These are phyloP conservation scores for Apiospora arundinis DNA, from an alignment of 2,329 filamentous ascomycete species.

Conservation along the genomic window DNA sequence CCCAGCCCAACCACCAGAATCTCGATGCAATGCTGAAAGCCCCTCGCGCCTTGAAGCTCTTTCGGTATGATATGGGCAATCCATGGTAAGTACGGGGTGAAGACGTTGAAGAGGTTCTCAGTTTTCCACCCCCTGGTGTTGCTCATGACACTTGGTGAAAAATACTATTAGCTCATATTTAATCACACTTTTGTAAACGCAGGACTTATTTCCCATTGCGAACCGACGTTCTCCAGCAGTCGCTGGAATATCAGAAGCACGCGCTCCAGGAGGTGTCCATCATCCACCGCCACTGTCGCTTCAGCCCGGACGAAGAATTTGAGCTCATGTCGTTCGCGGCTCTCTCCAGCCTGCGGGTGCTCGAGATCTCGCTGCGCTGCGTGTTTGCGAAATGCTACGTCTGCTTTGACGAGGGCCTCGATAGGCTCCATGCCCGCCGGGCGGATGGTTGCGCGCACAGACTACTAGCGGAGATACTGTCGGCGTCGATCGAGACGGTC, in stretches of 20 bases:
- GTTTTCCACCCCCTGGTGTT: neutral
- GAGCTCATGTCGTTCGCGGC: neutral
- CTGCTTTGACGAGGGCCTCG: neutral
- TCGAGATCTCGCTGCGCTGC: neutral
- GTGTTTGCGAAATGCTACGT: neutral
- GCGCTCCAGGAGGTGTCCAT: neutral
- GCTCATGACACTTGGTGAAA: too few species aligned
- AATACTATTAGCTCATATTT: too few species aligned
- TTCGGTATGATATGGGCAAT: neutral
- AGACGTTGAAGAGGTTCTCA: too few species aligned
- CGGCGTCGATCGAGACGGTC: neutral
- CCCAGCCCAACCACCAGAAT: neutral
- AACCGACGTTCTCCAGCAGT: neutral
- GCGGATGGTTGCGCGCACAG: too few species aligned
- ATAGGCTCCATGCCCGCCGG: too few species aligned
- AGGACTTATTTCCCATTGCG: neutral
- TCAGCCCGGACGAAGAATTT: neutral
- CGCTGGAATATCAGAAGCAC: neutral
- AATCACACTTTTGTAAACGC: too few species aligned
- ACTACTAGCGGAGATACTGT: neutral
- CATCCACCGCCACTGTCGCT: neutral
- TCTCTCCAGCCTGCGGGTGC: neutral
- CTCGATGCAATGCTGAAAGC: neutral
- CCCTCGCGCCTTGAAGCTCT: neutral
- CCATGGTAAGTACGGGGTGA: neutral